Evolutionary conservation across 1,284 basidiomycete genomes (phyloP).

Genomic region (Microbotryomycetes sp.): DNA sequence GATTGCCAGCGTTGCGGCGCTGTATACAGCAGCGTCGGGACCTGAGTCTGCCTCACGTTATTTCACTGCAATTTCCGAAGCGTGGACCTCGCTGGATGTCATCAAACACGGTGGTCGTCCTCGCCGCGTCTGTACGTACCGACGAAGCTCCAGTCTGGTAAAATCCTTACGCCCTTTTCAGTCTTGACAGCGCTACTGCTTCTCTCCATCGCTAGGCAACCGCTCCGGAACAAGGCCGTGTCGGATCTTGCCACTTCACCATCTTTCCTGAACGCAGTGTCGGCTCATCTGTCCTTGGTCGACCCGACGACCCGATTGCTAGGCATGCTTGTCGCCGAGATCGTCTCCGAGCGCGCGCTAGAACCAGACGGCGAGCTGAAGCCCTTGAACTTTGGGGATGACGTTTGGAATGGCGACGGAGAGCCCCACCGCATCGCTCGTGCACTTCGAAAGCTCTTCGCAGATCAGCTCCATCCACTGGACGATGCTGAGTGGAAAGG

Average conservation of each 20-base stretch:
- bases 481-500: neutral
- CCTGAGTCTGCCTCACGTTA: neutral
- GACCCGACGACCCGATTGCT: constrained; percentile 71
- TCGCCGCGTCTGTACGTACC: constrained; percentile 6
- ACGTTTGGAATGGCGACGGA: constrained; percentile 68
- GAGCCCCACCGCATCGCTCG: constrained; percentile 48
- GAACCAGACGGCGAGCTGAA: constrained; percentile 45
- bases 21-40: neutral
- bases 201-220: constrained; percentile 55
- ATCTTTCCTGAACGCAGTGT: constrained; percentile 63
- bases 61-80: neutral
- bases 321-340: constrained; percentile 88
- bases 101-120: constrained; percentile 1
- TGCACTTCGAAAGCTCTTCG: constrained; percentile 30
- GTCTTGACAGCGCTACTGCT: constrained; percentile 60
- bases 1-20: neutral
- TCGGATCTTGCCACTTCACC: constrained; percentile 47
- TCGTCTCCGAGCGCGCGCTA: constrained; percentile 43
- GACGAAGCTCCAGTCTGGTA: neutral
- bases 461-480: constrained; percentile 49
- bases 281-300: constrained; percentile 67
- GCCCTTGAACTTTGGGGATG: constrained; percentile 62
- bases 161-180: constrained; percentile 34
- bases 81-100: neutral
- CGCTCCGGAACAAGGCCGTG: constrained; percentile 45